Percentiles rank a stretch among this genome's conserved stretches.
Conservation (phyloP, 2,329 filamentous ascomycete species). For the Colletotrichum sp. region DNA sequence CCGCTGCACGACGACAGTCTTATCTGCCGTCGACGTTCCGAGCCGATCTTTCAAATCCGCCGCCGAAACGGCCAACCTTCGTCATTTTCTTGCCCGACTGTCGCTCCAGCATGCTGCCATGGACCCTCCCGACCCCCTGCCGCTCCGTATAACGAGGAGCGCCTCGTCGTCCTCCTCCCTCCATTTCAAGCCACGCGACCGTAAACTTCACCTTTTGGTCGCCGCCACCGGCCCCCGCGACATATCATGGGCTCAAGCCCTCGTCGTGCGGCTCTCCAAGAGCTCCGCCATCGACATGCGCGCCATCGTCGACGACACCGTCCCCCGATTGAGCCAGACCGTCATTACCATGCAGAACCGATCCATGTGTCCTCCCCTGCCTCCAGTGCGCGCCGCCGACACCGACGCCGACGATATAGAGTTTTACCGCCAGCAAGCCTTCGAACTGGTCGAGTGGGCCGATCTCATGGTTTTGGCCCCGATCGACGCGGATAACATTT, state of each 20-base stretch:
- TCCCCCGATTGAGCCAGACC: constrained; percentile 66
- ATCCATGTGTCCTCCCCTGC: constrained; percentile 35
- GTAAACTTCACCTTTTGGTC: constrained; percentile 65
- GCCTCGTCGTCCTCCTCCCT: constrained; percentile 39
- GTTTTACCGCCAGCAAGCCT: constrained; percentile 57
- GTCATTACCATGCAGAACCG: constrained; percentile 65
- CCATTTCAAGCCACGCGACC: constrained; percentile 40
- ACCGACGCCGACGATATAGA: constrained; percentile 53
- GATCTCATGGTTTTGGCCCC: constrained; percentile 85
- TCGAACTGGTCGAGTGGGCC: constrained; percentile 83
- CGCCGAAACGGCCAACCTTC: not conserved
- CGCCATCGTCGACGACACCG: constrained; percentile 70
- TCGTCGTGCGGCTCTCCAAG: constrained; percentile 72
- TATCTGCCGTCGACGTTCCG: not conserved
- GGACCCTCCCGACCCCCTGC: constrained; percentile 18
- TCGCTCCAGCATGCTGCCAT: constrained; percentile 2
- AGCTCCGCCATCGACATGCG: constrained; percentile 65
- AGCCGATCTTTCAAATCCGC: not conserved
- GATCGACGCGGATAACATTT: constrained; percentile 82
- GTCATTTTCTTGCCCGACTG: not conserved
- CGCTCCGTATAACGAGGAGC: constrained; percentile 17
- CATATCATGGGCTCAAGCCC: constrained; percentile 68
- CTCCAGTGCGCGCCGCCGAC: constrained; percentile 33
- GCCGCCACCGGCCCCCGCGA: constrained; percentile 70
- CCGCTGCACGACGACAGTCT: not conserved